Percentiles rank a stretch among this genome's conserved stretches.
phyloP scores from a whole-genome alignment of 225 moss, liverwort and hornwort genomes.

The Anthoceros angustus region DNA sequence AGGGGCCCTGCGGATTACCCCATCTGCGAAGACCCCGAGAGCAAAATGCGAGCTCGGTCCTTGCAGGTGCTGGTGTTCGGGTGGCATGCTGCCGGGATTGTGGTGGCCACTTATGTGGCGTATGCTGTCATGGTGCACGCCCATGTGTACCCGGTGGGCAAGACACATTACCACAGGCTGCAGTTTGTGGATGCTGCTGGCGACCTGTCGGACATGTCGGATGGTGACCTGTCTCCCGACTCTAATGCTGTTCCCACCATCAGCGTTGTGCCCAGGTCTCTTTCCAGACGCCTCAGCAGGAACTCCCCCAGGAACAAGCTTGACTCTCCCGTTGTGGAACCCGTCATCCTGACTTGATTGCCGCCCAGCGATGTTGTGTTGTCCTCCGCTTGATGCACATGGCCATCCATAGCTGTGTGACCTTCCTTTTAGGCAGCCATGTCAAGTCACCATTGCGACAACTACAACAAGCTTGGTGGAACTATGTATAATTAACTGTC shows the following conservation, averaged over 20 bases:
- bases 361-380: no score
- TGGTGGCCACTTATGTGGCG: not conserved
- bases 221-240: not conserved
- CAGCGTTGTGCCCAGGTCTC: not conserved
- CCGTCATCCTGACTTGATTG: no score
- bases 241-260: not conserved
- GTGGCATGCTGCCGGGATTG: not conserved
- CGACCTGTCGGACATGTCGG: not conserved
- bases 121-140: not conserved
- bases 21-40: not conserved
- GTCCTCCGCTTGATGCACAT: no score
- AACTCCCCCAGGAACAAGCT: not conserved
- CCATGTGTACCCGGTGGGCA: not conserved
- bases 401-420: no score
- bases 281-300: not conserved
- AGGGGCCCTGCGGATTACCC: slow-evolving; percentile 4
- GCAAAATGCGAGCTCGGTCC: not conserved
- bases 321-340: no score
- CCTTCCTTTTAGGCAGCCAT: no score
- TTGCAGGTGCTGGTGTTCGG: slow-evolving; percentile 3
- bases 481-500: no score
- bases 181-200: not conserved
- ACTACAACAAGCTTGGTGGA: no score
- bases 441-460: no score
- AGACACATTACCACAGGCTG: not conserved